Conservation (phyloP, 2,329 filamentous ascomycete genomes). For the Metarhizium sp. region DNA sequence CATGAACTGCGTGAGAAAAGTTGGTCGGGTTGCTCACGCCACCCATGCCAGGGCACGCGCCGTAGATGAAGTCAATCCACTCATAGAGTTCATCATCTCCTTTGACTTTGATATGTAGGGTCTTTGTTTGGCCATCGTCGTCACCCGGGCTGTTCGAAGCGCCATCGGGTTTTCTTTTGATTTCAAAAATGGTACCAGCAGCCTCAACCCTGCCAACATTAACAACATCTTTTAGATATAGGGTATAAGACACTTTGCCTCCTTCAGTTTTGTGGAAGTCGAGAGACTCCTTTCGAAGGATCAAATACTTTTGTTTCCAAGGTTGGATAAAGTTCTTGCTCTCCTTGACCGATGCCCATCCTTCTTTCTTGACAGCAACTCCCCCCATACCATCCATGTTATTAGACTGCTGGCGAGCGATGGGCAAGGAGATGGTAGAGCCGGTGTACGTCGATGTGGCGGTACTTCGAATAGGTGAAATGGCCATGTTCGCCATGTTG, state of each 20-base stretch:
- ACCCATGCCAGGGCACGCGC: slow-evolving; percentile 92
- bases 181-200: slow-evolving; percentile 86
- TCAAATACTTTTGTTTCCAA: slow-evolving; percentile 87
- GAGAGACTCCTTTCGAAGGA: slow-evolving; percentile 83
- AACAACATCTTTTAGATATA: slow-evolving; percentile 78
- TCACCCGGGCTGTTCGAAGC: slow-evolving; percentile 63
- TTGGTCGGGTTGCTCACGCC: slow-evolving; percentile 98
- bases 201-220: slow-evolving; percentile 87
- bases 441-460: slow-evolving; percentile 59
- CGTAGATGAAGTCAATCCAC: slow-evolving; percentile 98
- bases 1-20: slow-evolving; percentile 93
- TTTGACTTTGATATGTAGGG: slow-evolving; percentile 87
- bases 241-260: slow-evolving; percentile 77
- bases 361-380: slow-evolving; percentile 69
- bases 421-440: slow-evolving; percentile 64
- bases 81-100: slow-evolving; percentile 95
- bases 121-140: slow-evolving; percentile 71
- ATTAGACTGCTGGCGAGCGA: slow-evolving; percentile 53
- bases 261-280: slow-evolving; percentile 92
- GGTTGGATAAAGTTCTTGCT: slow-evolving; percentile 74
- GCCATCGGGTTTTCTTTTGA: slow-evolving; percentile 66
- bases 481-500: slow-evolving; percentile 70
- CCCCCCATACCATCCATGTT: slow-evolving; percentile 56
- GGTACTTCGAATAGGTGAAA: slow-evolving; percentile 60
- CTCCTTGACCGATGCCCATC: slow-evolving; percentile 81